A percentile compares a stretch with the other conserved stretches of the same genome.
These are phyloP conservation scores for Leishmania aethiopica DNA, from an alignment of 208 protist genomes.

Conservation along the genomic window DNA sequence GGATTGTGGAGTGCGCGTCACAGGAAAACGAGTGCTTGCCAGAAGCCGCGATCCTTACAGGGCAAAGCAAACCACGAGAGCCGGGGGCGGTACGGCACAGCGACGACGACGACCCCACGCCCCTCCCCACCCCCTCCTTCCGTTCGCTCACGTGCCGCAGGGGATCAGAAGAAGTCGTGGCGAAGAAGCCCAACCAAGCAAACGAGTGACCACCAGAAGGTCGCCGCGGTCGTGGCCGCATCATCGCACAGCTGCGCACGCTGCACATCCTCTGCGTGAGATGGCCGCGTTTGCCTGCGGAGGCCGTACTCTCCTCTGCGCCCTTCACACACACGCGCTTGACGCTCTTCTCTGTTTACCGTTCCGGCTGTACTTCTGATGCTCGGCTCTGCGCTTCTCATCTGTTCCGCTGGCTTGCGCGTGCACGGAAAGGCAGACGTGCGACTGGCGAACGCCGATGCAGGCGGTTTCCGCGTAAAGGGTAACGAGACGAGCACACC, in stretches of 20 bases:
- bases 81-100: not conserved
- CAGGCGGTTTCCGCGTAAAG: too few species aligned
- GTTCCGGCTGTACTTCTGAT: too few species aligned
- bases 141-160: not conserved
- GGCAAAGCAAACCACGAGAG: too few species aligned
- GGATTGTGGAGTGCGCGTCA: not conserved
- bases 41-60: not conserved
- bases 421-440: too few species aligned
- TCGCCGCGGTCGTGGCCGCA: not conserved
- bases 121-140: not conserved
- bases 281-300: not conserved
- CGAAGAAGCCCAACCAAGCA: not conserved
- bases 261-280: not conserved
- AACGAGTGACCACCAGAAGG: not conserved
- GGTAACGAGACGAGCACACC: too few species aligned
- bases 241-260: not conserved
- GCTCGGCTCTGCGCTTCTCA: not conserved
- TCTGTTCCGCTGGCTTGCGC: not conserved
- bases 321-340: too few species aligned
- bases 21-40: not conserved
- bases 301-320: not conserved
- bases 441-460: too few species aligned
- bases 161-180: not conserved
- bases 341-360: too few species aligned
- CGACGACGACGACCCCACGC: not conserved